These are phyloP conservation scores for Chimonanthus salicifolius DNA, from an alignment of 164 flowering plant genomes.

Conservation along the genomic window DNA sequence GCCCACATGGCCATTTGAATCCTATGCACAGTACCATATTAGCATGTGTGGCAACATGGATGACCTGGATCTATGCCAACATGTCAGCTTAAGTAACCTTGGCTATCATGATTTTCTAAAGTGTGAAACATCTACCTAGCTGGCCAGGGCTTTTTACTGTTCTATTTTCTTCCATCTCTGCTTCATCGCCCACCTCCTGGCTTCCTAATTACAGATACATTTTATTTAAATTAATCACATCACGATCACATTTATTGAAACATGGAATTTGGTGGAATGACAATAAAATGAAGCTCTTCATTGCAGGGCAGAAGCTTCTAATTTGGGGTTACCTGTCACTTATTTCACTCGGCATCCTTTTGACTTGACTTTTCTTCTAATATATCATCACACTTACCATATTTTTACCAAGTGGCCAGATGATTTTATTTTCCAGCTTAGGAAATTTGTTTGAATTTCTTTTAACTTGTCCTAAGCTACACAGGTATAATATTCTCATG, in stretches of 20 bases:
- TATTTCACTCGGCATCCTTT: background rate
- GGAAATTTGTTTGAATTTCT: background rate
- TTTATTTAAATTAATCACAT: background rate
- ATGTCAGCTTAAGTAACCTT: background rate
- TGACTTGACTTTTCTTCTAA: background rate
- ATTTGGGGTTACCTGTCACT: background rate
- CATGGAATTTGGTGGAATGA: slow-evolving; percentile 5
- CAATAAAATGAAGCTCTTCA: background rate
- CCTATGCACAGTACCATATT: background rate
- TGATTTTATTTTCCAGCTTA: background rate
- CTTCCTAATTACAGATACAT: background rate
- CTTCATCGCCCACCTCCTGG: background rate
- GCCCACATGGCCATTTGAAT: background rate
- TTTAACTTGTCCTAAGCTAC: background rate
- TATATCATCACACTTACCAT: background rate
- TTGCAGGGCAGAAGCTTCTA: background rate
- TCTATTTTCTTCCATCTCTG: too few species aligned
- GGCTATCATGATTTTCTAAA: background rate
- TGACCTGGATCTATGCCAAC: background rate
- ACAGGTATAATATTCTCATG: background rate
- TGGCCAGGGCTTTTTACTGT: background rate
- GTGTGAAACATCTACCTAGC: background rate
- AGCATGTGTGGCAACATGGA: background rate
- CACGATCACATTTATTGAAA: background rate
- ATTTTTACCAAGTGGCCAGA: slow-evolving; percentile 1